Evolutionary conservation across 192 early-diverging fungal genomes (phyloP), one percentile per base, ranked within the genome.

Genomic region (Phlyctochytrium planicorne): DNA sequence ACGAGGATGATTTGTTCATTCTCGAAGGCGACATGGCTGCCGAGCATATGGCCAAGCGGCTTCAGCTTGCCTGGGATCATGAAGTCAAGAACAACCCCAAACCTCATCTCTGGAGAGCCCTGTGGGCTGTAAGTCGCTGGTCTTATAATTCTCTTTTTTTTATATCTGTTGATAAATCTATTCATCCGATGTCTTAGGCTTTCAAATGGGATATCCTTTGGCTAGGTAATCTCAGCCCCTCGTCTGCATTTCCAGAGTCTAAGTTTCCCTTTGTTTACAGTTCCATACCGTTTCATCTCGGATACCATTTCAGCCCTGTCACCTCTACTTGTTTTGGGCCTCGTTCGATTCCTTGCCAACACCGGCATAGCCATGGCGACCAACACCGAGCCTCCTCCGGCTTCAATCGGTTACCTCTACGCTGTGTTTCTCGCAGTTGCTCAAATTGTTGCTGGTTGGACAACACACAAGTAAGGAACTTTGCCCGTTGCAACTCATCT

Each of bases 1-100:
- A 14, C 55, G 55, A 57, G 55, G 55, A 25, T 10, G 55, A 57
- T 27, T 29, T 57, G 55, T 57, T 57, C 55, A 29, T 25, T 6
- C 55, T 57, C 20, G 27, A 14, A 29, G 25, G 25, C 55, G 55
- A 57, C 27, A 14, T 57, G 55, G 16, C 55, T 14, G 55, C 55
- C 20, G 55, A 14, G 20, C 10, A 57, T 27, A 57, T 57, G 27
- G 55, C 20, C 55, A 4, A 29, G 55, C 16, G 55, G 10, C 25
- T 57, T 4, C 20, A 57, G 27, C 6, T 14, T 12, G 55, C 55
- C 6, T 57, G 55, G 55, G 55, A 14, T 6, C 14, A 12, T 27
- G 55, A 57, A 27, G 14, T 57, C 12, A 57, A 57, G 25, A 57
- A 57, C 20, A 14, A 6, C 20, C 12, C 10, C 6, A 57, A 57